These are phyloP conservation scores for Raddia guianensis DNA, from an alignment of 176 grass and related monocot species.

Conservation along the genomic window DNA sequence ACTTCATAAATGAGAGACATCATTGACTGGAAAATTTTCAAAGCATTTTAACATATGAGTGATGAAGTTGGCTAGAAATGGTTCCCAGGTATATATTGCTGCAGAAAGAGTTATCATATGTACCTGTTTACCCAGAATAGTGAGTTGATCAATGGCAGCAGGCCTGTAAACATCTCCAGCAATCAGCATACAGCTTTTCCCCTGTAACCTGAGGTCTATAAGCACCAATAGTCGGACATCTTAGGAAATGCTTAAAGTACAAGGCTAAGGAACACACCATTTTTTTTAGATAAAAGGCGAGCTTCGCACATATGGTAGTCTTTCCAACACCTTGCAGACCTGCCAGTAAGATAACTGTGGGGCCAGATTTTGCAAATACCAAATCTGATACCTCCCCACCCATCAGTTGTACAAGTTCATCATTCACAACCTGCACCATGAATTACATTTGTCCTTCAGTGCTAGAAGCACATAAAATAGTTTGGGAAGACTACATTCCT, in stretches of 20 bases:
- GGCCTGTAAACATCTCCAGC: conserved; percentile 98
- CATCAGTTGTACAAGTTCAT: conserved; percentile 94
- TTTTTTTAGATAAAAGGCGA: conserved; percentile 91
- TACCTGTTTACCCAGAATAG: conserved; percentile 87
- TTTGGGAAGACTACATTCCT: conserved; percentile 5
- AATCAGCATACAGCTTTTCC: conserved; percentile 92
- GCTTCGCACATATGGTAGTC: conserved; percentile 93
- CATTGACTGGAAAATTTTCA: neutral
- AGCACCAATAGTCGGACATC: conserved; percentile 37
- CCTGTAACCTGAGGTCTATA: conserved; percentile 72
- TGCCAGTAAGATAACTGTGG: conserved; percentile 83
- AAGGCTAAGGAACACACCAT: conserved; percentile 59
- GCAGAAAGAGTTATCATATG: conserved; percentile 39
- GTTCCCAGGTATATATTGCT: neutral
- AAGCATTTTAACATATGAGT: neutral
- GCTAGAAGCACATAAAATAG: neutral
- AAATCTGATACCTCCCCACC: conserved; percentile 92
- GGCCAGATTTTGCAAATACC: conserved; percentile 71
- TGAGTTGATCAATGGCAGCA: conserved; percentile 97
- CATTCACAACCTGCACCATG: conserved; percentile 71
- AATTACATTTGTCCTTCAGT: conserved; percentile 15
- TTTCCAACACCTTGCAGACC: conserved; percentile 97
- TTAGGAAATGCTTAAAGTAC: conserved; percentile 22
- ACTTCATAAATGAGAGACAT: neutral
- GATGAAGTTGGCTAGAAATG: conserved; percentile 21